Percentiles rank a stretch among this genome's conserved stretches.
These are phyloP conservation scores for Agrocybe chaxingu DNA, from an alignment of 768 basidiomycete species.

Conservation along the genomic window DNA sequence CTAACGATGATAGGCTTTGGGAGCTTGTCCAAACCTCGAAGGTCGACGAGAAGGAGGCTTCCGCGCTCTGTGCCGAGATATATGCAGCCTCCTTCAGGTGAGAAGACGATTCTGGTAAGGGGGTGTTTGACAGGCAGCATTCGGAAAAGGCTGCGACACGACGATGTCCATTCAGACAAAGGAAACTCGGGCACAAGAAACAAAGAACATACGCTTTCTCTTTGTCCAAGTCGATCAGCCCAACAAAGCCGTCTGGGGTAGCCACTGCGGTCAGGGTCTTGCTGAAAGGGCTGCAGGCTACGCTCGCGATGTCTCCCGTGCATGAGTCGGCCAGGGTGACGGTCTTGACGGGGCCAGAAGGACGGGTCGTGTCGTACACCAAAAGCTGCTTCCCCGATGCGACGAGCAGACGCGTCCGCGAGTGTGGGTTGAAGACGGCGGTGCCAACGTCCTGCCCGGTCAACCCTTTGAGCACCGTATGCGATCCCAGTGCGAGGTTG, in stretches of 20 bases:
- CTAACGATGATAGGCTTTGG: constrained; percentile 53
- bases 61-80: constrained; percentile 66
- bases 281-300: constrained; percentile 73
- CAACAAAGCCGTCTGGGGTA: constrained; percentile 50
- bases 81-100: constrained; percentile 63
- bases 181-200: not conserved
- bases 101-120: constrained; percentile 63
- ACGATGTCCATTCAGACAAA: constrained; percentile 1
- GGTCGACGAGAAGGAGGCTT: constrained; percentile 58
- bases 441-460: constrained; percentile 37
- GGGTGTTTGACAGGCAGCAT: constrained; percentile 49
- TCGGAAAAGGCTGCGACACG: constrained; percentile 49
- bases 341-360: constrained; percentile 51
- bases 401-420: constrained; percentile 58
- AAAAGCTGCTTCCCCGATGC: constrained; percentile 48
- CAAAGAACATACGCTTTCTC: constrained; percentile 55
- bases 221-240: constrained; percentile 70
- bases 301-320: constrained; percentile 47
- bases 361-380: constrained; percentile 61
- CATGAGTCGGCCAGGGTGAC: constrained; percentile 42
- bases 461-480: constrained; percentile 54
- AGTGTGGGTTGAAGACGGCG: constrained; percentile 62
- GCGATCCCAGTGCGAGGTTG: constrained; percentile 52
- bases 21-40: constrained; percentile 65
- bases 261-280: constrained; percentile 65